These are phyloP conservation scores for Coprinopsis cinerea DNA, from an alignment of 768 basidiomycete species.

Conservation along the genomic window DNA sequence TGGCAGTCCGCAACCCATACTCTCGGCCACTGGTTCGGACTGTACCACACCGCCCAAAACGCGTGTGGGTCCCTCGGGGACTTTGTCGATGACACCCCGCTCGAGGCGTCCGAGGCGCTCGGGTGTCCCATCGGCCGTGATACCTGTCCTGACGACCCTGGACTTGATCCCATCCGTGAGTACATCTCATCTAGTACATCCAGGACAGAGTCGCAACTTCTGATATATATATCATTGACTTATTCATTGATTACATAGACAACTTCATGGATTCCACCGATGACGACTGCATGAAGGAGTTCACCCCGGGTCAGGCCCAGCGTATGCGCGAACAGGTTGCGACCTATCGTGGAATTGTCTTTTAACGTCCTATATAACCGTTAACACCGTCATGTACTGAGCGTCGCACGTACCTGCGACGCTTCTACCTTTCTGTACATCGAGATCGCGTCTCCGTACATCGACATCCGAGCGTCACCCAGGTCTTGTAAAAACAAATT, in stretches of 20 bases:
- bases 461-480: no score
- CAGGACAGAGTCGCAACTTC: no score
- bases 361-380: no score
- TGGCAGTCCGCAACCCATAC: slow-evolving; percentile 47
- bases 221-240: no score
- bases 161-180: slow-evolving; percentile 40
- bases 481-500: no score
- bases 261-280: slow-evolving; percentile 32
- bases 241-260: no score
- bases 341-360: slow-evolving; percentile 6
- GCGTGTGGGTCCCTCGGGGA: slow-evolving; percentile 38
- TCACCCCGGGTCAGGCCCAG: slow-evolving; percentile 23
- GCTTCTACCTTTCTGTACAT: no score
- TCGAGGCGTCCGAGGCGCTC: slow-evolving; percentile 37
- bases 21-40: slow-evolving; percentile 53
- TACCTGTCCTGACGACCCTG: slow-evolving; percentile 28
- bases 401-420: no score
- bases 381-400: no score
- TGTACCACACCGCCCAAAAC: slow-evolving; percentile 55
- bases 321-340: slow-evolving; percentile 9
- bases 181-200: no score
- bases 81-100: slow-evolving; percentile 38
- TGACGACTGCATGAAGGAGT: slow-evolving; percentile 24
- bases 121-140: slow-evolving; percentile 35
- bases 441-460: no score